These are phyloP conservation scores for Phytophthora vignae DNA, from an alignment of 352 stramenopile genomes.

Conservation along the genomic window DNA sequence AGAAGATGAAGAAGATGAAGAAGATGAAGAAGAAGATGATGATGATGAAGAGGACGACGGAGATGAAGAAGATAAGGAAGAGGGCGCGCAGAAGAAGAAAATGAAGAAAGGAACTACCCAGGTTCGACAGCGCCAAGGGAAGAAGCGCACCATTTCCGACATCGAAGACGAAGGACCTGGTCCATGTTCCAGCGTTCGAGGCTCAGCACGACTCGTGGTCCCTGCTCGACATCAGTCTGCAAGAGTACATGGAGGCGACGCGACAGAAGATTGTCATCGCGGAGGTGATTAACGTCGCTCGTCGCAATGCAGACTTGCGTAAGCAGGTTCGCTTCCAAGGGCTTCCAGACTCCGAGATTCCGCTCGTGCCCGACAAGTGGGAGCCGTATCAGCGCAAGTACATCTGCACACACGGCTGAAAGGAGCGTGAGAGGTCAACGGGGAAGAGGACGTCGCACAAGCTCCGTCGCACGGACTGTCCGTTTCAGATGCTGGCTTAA, in stretches of 20 bases:
- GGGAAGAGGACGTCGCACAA: conserved; percentile 5
- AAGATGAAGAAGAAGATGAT: no score
- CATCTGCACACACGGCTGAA: conserved; percentile 15
- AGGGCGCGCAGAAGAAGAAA: no score
- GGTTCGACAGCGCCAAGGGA: background rate
- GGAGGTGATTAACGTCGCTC: no score
- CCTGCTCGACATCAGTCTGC: no score
- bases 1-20: no score
- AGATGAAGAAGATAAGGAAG: no score
- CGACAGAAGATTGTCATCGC: no score
- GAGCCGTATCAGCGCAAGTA: conserved; percentile 12
- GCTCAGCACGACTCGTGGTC: background rate
- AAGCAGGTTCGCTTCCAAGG: conserved; percentile 1
- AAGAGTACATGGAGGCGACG: no score
- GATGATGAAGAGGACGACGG: background rate
- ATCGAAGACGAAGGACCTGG: background rate
- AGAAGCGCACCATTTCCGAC: background rate
- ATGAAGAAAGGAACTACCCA: background rate
- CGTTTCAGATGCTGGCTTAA: conserved; percentile 20
- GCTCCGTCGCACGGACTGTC: background rate
- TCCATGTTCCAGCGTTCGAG: background rate
- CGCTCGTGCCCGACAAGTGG: background rate
- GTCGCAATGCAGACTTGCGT: no score
- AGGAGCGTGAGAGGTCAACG: conserved; percentile 1
- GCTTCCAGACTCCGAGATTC: background rate